These are phyloP conservation scores for Geotrichum fermentans DNA, from an alignment of 1,139 yeast species.

Conservation along the genomic window DNA sequence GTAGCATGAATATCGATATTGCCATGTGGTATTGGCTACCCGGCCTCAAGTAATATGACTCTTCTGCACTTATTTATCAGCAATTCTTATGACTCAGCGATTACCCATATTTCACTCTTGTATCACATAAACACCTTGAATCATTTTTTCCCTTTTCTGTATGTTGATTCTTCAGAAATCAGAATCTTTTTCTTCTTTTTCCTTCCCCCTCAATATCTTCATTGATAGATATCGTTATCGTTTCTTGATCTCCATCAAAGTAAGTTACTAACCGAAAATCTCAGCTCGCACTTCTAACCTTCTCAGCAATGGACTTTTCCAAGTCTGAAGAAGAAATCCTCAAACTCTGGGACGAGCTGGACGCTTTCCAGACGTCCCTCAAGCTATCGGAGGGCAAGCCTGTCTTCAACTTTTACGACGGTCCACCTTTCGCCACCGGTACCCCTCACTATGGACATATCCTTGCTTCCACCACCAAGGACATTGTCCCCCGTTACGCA, in stretches of 20 bases:
- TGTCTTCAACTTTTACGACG: constrained; percentile 90
- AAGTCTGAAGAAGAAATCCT: constrained; percentile 80
- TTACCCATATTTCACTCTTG: no score
- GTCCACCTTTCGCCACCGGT: constrained; percentile 99
- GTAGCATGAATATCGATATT: no score
- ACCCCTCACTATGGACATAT: constrained; percentile 98
- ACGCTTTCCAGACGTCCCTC: constrained; percentile 85
- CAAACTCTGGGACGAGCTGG: constrained; percentile 78
- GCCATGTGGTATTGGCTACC: no score
- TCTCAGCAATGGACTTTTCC: constrained; percentile 54
- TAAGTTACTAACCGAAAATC: no score
- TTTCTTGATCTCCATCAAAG: not conserved
- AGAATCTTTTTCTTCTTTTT: not conserved
- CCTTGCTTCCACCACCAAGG: constrained; percentile 93
- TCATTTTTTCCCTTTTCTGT: no score
- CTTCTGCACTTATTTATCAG: no score
- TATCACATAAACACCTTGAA: no score
- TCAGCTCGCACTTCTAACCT: not conserved
- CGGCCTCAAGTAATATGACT: no score
- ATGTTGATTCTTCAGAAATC: no score
- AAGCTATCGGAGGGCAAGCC: constrained; percentile 82
- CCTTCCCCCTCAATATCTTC: not conserved
- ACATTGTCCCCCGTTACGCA: constrained; percentile 95
- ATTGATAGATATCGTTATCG: not conserved
- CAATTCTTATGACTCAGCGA: no score